Percentiles rank a stretch among this genome's conserved stretches.
These are phyloP conservation scores for Fusarium falciforme DNA, from an alignment of 2,329 filamentous ascomycete species.

Conservation along the genomic window DNA sequence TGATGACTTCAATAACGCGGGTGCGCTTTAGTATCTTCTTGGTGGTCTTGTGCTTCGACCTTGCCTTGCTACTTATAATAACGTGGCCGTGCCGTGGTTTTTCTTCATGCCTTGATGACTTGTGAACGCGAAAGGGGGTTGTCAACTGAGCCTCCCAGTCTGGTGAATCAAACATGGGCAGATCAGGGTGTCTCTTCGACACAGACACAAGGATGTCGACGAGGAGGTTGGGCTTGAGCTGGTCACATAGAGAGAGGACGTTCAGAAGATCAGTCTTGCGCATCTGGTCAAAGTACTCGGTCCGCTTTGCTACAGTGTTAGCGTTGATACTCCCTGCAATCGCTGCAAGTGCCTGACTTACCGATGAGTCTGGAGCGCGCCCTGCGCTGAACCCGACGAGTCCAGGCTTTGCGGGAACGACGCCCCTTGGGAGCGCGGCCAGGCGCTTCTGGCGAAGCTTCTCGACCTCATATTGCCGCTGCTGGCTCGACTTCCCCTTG, in stretches of 20 bases:
- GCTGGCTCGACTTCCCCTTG: conserved; percentile 25
- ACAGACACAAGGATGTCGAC: conserved; percentile 56
- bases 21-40: conserved; percentile 50
- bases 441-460: conserved; percentile 48
- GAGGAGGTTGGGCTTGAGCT: conserved; percentile 55
- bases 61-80: conserved; percentile 42
- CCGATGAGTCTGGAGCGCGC: conserved; percentile 48
- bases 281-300: conserved; percentile 53
- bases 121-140: conserved; percentile 20
- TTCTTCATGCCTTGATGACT: conserved; percentile 27
- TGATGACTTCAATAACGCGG: conserved; percentile 42
- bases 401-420: conserved; percentile 50
- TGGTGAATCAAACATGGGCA: conserved; percentile 56
- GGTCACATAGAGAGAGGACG: conserved; percentile 55
- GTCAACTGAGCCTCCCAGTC: conserved; percentile 51
- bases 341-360: conserved; percentile 39
- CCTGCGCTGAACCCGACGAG: conserved; percentile 54
- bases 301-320: conserved; percentile 44
- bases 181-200: conserved; percentile 55
- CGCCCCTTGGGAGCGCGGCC: conserved; percentile 46
- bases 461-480: conserved; percentile 45
- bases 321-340: not conserved
- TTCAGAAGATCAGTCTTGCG: conserved; percentile 54
- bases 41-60: conserved; percentile 47
- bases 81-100: conserved; percentile 48